Evolutionary conservation across 495 filamentous ascomycete genomes (phyloP).

Genomic region (Poronia punctata): DNA sequence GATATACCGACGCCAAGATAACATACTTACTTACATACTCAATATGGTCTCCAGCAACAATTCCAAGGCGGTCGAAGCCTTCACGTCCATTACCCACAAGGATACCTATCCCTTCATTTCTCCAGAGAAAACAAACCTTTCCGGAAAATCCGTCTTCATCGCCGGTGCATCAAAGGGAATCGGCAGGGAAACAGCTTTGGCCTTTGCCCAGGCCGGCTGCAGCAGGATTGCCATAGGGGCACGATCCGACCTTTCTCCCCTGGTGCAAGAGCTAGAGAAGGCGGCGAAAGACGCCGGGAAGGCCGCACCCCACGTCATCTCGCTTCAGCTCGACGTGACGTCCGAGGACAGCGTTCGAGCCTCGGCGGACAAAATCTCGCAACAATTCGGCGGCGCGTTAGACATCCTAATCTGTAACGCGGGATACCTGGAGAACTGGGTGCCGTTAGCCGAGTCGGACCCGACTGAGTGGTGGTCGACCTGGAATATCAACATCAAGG

Average conservation of each 20-base stretch:
- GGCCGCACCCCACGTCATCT: slow-evolving; percentile 31
- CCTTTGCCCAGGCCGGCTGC: slow-evolving; percentile 38
- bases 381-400: slow-evolving; percentile 28
- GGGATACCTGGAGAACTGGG: slow-evolving; percentile 32
- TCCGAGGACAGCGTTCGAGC: slow-evolving; percentile 28
- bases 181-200: slow-evolving; percentile 42
- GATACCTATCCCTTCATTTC: slow-evolving; percentile 35
- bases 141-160: slow-evolving; percentile 49
- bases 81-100: slow-evolving; percentile 18
- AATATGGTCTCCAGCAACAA: too few species aligned
- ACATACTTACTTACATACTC: too few species aligned
- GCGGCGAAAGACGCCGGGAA: slow-evolving; percentile 27
- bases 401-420: slow-evolving; percentile 41
- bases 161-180: slow-evolving; percentile 53
- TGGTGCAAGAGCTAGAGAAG: slow-evolving; percentile 27
- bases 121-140: slow-evolving; percentile 30
- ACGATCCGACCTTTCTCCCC: slow-evolving; percentile 28
- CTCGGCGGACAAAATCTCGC: slow-evolving; percentile 23
- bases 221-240: slow-evolving; percentile 37
- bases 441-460: slow-evolving; percentile 23
- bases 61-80: slow-evolving; percentile 4
- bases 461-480: slow-evolving; percentile 36
- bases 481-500: slow-evolving; percentile 38
- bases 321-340: slow-evolving; percentile 36
- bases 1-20: too few species aligned